Conservation (phyloP, 1,284 basidiomycete species). For the Volvariella volvacea region DNA sequence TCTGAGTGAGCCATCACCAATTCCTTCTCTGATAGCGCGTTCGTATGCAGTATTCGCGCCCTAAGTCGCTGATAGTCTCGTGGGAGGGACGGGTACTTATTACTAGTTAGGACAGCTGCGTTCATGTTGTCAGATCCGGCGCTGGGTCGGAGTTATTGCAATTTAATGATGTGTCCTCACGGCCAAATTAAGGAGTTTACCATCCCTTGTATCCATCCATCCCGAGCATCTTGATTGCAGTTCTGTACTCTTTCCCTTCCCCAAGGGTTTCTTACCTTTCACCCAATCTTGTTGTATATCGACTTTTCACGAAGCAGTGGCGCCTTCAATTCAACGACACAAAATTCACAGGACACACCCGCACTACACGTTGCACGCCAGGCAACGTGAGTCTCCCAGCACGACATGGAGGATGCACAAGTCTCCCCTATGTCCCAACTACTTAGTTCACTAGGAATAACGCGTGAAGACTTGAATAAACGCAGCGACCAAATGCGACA, state of each 20-base stretch:
- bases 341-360: too few relatives aligned
- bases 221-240: too few relatives aligned
- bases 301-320: too few relatives aligned
- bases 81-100: background rate
- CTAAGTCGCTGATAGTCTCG: background rate
- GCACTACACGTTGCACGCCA: too few relatives aligned
- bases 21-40: background rate
- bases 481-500: conserved; percentile 69
- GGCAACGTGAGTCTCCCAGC: too few relatives aligned
- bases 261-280: too few relatives aligned
- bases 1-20: conserved; percentile 7
- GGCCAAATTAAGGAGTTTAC: too few relatives aligned
- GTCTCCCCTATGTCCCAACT: conserved; percentile 59
- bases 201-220: too few relatives aligned
- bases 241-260: too few relatives aligned
- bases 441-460: conserved; percentile 58
- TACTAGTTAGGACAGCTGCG: background rate
- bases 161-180: too few relatives aligned
- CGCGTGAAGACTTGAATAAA: conserved; percentile 59
- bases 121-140: background rate
- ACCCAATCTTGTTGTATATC: too few relatives aligned
- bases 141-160: background rate
- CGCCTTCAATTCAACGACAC: too few relatives aligned
- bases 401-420: conserved; percentile 26
- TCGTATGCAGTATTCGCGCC: conserved; percentile 12